Conservation (phyloP, 2,329 filamentous ascomycete genomes). For the Decorospora gaudefroyi region DNA sequence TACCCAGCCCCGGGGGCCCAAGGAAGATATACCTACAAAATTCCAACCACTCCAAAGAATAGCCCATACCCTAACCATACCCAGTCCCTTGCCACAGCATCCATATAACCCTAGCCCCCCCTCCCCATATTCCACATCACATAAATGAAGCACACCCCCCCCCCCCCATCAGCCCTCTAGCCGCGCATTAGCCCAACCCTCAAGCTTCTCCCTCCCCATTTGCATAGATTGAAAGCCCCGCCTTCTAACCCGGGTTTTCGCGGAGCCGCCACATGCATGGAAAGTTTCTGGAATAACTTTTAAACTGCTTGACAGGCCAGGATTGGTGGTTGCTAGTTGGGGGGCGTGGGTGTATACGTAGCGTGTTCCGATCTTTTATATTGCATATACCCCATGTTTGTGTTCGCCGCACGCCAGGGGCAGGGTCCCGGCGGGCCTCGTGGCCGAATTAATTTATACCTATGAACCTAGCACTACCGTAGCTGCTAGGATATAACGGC, state of each 20-base stretch:
- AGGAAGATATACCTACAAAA: constrained; percentile 12
- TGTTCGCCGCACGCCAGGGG: too few relatives aligned
- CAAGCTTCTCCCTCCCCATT: constrained; percentile 11
- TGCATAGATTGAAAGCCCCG: constrained; percentile 12
- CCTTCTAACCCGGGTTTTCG: constrained; percentile 12
- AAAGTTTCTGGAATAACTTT: constrained; percentile 18
- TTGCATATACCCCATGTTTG: constrained; percentile 23
- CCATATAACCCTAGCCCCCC: constrained; percentile 6
- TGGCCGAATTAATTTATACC: constrained; percentile 31
- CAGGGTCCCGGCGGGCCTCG: constrained; percentile 37
- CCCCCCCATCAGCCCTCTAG: constrained; percentile 1
- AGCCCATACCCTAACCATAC: too few relatives aligned
- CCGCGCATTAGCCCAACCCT: constrained; percentile 5
- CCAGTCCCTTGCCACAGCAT: too few relatives aligned
- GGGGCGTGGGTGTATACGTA: too few relatives aligned
- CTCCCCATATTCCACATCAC: neutral
- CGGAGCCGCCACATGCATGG: neutral
- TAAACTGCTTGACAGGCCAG: too few relatives aligned
- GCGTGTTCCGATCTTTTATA: constrained; percentile 16
- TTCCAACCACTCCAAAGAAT: too few relatives aligned
- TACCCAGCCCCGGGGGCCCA: neutral
- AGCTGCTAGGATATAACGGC: too few relatives aligned
- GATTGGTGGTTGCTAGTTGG: too few relatives aligned
- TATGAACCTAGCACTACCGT: constrained; percentile 34
- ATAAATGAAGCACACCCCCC: constrained; percentile 13